phyloP scores from a whole-genome alignment of 2,329 filamentous ascomycete species.

The Claviceps purpurea region DNA sequence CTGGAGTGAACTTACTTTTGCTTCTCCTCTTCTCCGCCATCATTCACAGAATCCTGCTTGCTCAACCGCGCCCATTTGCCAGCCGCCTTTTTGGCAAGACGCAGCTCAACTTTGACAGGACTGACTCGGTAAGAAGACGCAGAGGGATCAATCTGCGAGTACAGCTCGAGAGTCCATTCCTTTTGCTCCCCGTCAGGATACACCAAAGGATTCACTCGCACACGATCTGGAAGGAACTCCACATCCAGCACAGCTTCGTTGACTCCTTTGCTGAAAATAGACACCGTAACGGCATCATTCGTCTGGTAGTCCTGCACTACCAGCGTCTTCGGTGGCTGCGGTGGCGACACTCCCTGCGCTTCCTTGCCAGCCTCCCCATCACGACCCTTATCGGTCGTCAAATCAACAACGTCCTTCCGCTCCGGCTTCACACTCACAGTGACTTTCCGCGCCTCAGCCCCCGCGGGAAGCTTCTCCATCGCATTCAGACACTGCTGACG shows the following conservation, averaged over 20 bases:
- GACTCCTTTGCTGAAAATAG: slow-evolving; percentile 29
- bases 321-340: slow-evolving; percentile 5
- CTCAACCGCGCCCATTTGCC: slow-evolving; percentile 51
- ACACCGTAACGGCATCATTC: slow-evolving; percentile 20
- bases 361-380: too few relatives aligned
- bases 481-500: slow-evolving; percentile 32
- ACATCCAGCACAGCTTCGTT: slow-evolving; percentile 27
- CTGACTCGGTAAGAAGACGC: slow-evolving; percentile 52
- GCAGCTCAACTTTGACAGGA: slow-evolving; percentile 68
- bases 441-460: slow-evolving; percentile 33
- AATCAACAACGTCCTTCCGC: slow-evolving; percentile 15
- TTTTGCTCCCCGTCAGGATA: slow-evolving; percentile 41
- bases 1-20: neutral
- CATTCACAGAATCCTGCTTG: slow-evolving; percentile 3
- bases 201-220: slow-evolving; percentile 17
- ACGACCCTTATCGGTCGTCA: slow-evolving; percentile 2
- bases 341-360: neutral
- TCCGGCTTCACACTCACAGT: slow-evolving; percentile 21
- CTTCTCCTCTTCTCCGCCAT: neutral
- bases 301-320: slow-evolving; percentile 25
- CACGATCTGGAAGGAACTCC: slow-evolving; percentile 16
- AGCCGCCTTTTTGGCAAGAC: slow-evolving; percentile 50
- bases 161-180: slow-evolving; percentile 51
- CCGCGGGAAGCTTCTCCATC: slow-evolving; percentile 30
- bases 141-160: slow-evolving; percentile 46